phyloP scores from a whole-genome alignment of 2,329 filamentous ascomycete genomes.

The Trichoderma breve region DNA sequence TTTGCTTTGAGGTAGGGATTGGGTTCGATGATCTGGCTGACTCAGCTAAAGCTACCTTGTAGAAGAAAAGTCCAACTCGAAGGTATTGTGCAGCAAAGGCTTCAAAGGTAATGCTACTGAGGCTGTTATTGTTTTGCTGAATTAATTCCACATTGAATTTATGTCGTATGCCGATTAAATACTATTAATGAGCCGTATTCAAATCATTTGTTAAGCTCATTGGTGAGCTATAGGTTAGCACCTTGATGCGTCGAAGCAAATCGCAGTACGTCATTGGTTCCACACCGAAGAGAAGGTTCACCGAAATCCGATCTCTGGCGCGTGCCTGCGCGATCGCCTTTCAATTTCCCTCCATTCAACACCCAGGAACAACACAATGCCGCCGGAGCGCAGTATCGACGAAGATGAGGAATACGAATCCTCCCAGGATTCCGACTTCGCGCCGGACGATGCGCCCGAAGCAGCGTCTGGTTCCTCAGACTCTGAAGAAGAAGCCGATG shows the following conservation, averaged over 20 bases:
- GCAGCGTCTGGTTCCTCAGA: conserved; percentile 51
- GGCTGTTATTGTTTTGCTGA: neutral
- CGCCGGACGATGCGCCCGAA: conserved; percentile 54
- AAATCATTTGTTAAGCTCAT: neutral
- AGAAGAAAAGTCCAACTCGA: neutral
- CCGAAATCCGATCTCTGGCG: conserved; percentile 12
- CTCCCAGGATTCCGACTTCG: conserved; percentile 72
- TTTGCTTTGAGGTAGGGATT: neutral
- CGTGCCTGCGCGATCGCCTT: conserved; percentile 2
- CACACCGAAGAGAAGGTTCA: conserved; percentile 13
- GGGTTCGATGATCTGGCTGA: neutral
- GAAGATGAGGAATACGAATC: conserved; percentile 63
- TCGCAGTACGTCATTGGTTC: conserved; percentile 13
- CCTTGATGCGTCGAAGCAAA: neutral
- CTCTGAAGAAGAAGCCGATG: conserved; percentile 41
- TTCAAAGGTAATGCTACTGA: no score
- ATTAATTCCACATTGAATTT: no score
- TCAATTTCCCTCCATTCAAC: neutral
- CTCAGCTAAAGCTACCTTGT: neutral
- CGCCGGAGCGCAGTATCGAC: conserved; percentile 39
- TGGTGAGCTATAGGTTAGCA: neutral
- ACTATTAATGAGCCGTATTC: neutral
- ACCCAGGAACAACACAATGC: conserved; percentile 37
- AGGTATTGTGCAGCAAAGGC: neutral
- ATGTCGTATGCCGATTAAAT: neutral